Evolutionary conservation across 169 alveolate genomes (phyloP).

Genomic region (Plasmodium billcollinsi): DNA sequence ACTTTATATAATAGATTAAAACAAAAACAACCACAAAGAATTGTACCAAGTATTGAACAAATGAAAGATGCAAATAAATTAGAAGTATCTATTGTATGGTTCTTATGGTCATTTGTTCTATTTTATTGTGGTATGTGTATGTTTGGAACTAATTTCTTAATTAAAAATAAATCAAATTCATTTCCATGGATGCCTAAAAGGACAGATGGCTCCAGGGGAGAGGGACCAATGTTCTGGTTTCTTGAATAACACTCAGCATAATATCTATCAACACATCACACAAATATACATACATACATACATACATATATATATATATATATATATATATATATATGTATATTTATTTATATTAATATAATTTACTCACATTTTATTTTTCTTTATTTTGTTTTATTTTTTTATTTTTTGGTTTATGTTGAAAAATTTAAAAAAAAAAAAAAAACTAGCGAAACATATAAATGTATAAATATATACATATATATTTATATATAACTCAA

Average conservation of each 20-base stretch:
- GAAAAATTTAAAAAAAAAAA: too few relatives aligned
- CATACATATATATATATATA: background rate
- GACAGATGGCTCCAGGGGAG: constrained; percentile 87
- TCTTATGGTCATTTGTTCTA: constrained; percentile 82
- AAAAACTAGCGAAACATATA: background rate
- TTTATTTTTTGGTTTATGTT: background rate
- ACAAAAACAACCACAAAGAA: constrained; percentile 89
- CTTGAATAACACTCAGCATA: constrained; percentile 43
- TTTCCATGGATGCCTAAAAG: constrained; percentile 90
- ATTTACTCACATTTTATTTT: too few relatives aligned
- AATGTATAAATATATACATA: background rate
- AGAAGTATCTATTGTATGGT: constrained; percentile 86
- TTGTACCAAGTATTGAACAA: constrained; percentile 86
- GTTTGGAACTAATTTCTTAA: constrained; percentile 81
- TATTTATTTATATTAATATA: background rate
- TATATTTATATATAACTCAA: too few relatives aligned
- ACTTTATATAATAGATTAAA: constrained; percentile 90
- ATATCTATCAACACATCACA: background rate
- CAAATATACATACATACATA: background rate
- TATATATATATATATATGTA: background rate
- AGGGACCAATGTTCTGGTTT: constrained; percentile 86
- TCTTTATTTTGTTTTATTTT: background rate
- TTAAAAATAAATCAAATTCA: constrained; percentile 83
- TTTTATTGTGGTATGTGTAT: constrained; percentile 79
- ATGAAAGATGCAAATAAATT: constrained; percentile 85